Conservation (phyloP, 192 early-diverging fungal species). For the Phycomyces blakesleeanus region DNA sequence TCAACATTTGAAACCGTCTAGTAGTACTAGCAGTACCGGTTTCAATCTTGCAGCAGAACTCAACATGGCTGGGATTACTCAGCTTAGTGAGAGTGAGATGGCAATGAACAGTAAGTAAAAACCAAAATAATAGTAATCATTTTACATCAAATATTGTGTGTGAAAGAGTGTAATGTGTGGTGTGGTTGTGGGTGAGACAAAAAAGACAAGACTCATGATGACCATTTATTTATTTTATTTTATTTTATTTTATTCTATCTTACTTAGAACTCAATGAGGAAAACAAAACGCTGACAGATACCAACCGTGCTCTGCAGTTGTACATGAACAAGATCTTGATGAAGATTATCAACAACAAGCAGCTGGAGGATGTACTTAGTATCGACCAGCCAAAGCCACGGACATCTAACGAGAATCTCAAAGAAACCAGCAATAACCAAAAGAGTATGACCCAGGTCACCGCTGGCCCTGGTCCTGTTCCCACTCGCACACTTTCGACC, state of each 20-base stretch:
- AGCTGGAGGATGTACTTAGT: constrained; percentile 42
- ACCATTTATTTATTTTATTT: not conserved
- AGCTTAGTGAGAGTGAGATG: constrained; percentile 9
- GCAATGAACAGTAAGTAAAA: constrained; percentile 19
- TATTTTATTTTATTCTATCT: not conserved
- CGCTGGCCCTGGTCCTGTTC: constrained; percentile 12
- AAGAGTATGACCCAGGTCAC: not conserved
- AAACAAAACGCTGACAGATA: constrained; percentile 55
- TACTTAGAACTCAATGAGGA: constrained; percentile 51
- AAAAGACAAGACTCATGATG: not conserved
- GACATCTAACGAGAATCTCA: not conserved
- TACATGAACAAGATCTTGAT: constrained; percentile 77
- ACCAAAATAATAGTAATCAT: no score
- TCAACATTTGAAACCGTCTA: constrained; percentile 5
- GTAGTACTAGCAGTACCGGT: constrained; percentile 15
- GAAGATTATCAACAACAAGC: constrained; percentile 64
- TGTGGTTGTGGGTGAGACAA: not conserved
- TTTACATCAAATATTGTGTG: no score
- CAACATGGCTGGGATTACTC: constrained; percentile 19
- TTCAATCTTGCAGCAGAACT: constrained; percentile 38
- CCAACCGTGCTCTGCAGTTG: constrained; percentile 63
- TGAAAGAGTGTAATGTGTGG: no score
- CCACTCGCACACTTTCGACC: constrained; percentile 18
- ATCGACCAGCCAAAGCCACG: constrained; percentile 36
- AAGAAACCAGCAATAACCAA: not conserved